Conservation (phyloP, 23 red algal species). For the Gracilaria gracilis region DNA sequence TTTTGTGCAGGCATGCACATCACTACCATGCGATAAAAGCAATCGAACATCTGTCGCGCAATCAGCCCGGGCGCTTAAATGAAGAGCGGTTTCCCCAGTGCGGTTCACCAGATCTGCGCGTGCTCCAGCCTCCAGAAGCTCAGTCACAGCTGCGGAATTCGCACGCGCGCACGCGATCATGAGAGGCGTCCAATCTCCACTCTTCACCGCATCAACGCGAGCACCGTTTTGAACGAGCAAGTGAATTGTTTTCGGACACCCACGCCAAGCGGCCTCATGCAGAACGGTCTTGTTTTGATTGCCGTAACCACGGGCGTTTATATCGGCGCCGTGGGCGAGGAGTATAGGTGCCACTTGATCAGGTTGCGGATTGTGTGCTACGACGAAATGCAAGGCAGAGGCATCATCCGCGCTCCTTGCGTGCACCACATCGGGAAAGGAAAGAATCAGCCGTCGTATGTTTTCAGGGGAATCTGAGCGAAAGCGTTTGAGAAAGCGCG, state of each 20-base stretch:
- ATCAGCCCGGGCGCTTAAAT: slow-evolving; percentile 17
- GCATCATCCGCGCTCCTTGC: slow-evolving; percentile 30
- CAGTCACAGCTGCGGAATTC: not conserved
- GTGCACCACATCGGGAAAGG: not conserved
- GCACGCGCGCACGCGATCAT: slow-evolving; percentile 39
- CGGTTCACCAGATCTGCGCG: slow-evolving; percentile 22
- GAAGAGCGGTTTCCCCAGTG: slow-evolving; percentile 41
- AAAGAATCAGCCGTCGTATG: not conserved
- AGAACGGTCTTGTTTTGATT: slow-evolving; percentile 49
- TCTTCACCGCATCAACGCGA: slow-evolving; percentile 50
- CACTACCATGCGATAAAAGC: not conserved
- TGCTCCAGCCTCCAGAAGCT: slow-evolving; percentile 25
- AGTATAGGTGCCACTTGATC: not conserved
- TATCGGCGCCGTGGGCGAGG: not conserved
- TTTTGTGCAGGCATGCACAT: slow-evolving; percentile 1
- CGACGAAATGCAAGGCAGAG: slow-evolving; percentile 22
- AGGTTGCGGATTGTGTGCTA: slow-evolving; percentile 10
- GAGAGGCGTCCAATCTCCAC: slow-evolving; percentile 69
- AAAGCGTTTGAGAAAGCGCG: not conserved
- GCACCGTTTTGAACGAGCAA: slow-evolving; percentile 35
- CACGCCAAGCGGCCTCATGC: slow-evolving; percentile 45
- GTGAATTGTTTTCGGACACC: not conserved
- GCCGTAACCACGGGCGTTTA: slow-evolving; percentile 33
- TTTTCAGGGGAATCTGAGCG: not conserved
- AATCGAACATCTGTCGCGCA: not conserved